Evolutionary conservation across 2,329 filamentous ascomycete genomes (phyloP), one percentile per base, ranked within the genome.

Genomic region (Nothophaeocryptopus gaeumannii): DNA sequence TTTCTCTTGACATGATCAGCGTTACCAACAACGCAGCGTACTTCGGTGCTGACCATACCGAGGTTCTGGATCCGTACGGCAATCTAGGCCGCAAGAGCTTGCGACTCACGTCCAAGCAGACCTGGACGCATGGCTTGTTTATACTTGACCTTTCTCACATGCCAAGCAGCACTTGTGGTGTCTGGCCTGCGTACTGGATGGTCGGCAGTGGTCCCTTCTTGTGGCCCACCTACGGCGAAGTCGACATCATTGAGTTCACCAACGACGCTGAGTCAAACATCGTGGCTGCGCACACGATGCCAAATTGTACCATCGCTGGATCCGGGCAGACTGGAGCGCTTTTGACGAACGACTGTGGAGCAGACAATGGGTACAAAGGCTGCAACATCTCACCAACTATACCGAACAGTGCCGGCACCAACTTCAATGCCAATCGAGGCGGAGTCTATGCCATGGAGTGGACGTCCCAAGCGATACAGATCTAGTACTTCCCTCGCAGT

Each of bases 131-230:
- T 58, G 86, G 84, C 1, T 77, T 89, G 8, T 82, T 89, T 60
- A 82, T 90, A 44, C 75, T 85, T 13, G 86, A 90, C 64, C 78
- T 89, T 44, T 74, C 75, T n/a, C 86, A 90, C 58, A 89, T 90
- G 84, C 85, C 86, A 3, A 44, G 39, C 39, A 39, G 30, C n/a
- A 41, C 52, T 40, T 90, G 86, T 58, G 87, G 86, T 20, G 77
- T 81, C 20, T 89, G 86, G 59, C 86, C 86, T 48, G 83, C 85
- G 10, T 67, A 88, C 64, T 80, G 78, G 78, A 74, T 74, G 44
- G 65, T 88, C 29, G 86, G 63, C 7, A 54, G 34, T 32, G 62
- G 58, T 3, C 82, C 83, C 7, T 31, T 39, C n/a, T 75, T 59
- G 13, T 70, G 67, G 67, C 68, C 68, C 1, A 38, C 49, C 15